Evolutionary conservation across 805 yeast species (phyloP).

Genomic region (Candida namnaoensis): DNA sequence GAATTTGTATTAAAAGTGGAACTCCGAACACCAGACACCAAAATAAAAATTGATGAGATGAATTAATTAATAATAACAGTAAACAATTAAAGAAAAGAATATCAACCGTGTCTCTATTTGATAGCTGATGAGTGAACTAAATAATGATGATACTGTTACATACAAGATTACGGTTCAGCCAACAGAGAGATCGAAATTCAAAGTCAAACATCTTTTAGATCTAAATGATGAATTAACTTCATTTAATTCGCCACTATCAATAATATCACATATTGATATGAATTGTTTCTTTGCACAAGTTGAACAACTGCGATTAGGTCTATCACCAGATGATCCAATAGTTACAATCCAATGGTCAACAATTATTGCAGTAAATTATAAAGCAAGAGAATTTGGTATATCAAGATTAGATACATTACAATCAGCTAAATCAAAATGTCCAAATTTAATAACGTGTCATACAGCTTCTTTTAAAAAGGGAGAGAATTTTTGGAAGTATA

Average conservation of each 20-base stretch:
- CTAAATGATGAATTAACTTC: conserved; percentile 39
- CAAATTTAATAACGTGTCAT: conserved; percentile 69
- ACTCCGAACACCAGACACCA: no score
- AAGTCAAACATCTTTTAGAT: conserved; percentile 38
- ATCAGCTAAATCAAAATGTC: conserved; percentile 69
- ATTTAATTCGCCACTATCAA: conserved; percentile 61
- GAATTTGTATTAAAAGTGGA: no score
- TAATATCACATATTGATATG: conserved; percentile 79
- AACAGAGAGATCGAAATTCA: conserved; percentile 28
- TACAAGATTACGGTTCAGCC: not conserved
- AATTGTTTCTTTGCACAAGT: conserved; percentile 97
- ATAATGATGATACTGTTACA: no score
- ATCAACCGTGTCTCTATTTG: no score
- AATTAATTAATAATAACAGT: no score
- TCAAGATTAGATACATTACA: conserved; percentile 65
- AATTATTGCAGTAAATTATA: conserved; percentile 82
- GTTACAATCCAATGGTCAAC: conserved; percentile 93
- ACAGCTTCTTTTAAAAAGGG: conserved; percentile 93
- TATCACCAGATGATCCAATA: conserved; percentile 65
- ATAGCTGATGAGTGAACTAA: no score
- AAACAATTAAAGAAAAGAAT: no score
- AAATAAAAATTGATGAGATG: no score
- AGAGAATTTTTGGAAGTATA: conserved; percentile 74
- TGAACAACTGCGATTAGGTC: conserved; percentile 68
- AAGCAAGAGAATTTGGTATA: conserved; percentile 82